Base-by-base conservation (phyloP, 345 rosid species). In the Boechera retrofracta region DNA sequence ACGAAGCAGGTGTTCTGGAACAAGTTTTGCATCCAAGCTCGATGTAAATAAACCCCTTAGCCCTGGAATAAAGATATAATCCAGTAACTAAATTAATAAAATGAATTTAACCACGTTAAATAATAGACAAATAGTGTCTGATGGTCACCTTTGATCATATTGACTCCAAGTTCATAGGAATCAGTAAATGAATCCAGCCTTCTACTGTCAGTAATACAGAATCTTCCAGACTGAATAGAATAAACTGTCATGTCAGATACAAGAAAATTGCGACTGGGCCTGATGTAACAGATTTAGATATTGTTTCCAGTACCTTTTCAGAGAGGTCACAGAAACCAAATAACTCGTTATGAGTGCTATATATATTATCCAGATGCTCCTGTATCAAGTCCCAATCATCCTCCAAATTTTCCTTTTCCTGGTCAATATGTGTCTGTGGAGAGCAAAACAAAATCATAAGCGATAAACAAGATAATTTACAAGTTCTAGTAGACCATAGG, bases 261-360 rank as follows among this genome's bases (percentile, higher is more conserved):
- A 64, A 65, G 5, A 51, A 59, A 72, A 66, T 42, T 60, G 41
- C 6, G 48, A 78, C 38, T 3, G 29, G 65, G 47, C 18, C 63
- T 65, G 55, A 44, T 52, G 69, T 39, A 67, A 66, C 51, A 67
- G 36, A 67, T 26, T 32, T 51, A 2, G 7, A 56, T 70, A 56
- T 59, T 71, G 44, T 32, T 58, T 35, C 35, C 73, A 69, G n/a
- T 87, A 94, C 98, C 71, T 59, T 36, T 71, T 75, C 72, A 66
- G 85, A 74, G 76, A 89, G 92, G 84, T 86, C 77, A 32, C n/a
- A 76, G n/a, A 94, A 90, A 18, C 98, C 98, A 88, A 92, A 94
- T 71, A 94, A 78, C 71, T 86, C 89, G 74, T 82, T 89, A 79
- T 92, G 95, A 11, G 83, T 79, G 80, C 75, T 67, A 73, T 92